A percentile compares a stretch with the other conserved stretches of the same genome.
These are phyloP conservation scores for Trypanosomatidae sp. DNA, from an alignment of 208 protist species.

Conservation along the genomic window DNA sequence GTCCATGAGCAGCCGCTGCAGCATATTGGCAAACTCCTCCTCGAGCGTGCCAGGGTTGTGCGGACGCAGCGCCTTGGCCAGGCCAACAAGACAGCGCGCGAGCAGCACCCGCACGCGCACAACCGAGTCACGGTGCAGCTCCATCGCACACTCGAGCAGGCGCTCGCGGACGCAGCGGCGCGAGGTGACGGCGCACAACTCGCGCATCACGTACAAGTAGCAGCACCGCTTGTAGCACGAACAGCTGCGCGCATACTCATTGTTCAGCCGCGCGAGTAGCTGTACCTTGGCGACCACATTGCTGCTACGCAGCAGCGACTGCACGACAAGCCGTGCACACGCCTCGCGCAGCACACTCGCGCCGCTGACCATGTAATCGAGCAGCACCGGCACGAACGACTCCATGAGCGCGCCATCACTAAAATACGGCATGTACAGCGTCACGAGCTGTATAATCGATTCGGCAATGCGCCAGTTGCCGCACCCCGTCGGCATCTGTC, in stretches of 20 bases:
- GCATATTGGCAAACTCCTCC: constrained; percentile 64
- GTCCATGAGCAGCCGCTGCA: constrained; percentile 66
- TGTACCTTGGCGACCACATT: constrained; percentile 42
- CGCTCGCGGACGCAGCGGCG: constrained; percentile 71
- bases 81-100: constrained; percentile 21
- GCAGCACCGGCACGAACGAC: constrained; percentile 46
- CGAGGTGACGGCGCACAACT: constrained; percentile 49
- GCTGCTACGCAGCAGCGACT: constrained; percentile 18
- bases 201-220: constrained; percentile 49
- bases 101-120: constrained; percentile 49
- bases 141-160: constrained; percentile 59
- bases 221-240: constrained; percentile 57
- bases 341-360: constrained; percentile 38
- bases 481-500: constrained; percentile 17
- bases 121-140: constrained; percentile 73
- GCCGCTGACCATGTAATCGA: constrained; percentile 41
- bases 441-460: constrained; percentile 39
- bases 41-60: constrained; percentile 17
- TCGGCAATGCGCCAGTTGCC: constrained; percentile 67
- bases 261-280: constrained; percentile 71
- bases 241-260: constrained; percentile 59
- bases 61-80: constrained; percentile 29
- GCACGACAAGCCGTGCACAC: constrained; percentile 44
- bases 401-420: constrained; percentile 34
- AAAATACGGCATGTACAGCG: constrained; percentile 36